Base-by-base conservation (phyloP, 108 stramenopile species). In the Discostella stelligeroides region DNA sequence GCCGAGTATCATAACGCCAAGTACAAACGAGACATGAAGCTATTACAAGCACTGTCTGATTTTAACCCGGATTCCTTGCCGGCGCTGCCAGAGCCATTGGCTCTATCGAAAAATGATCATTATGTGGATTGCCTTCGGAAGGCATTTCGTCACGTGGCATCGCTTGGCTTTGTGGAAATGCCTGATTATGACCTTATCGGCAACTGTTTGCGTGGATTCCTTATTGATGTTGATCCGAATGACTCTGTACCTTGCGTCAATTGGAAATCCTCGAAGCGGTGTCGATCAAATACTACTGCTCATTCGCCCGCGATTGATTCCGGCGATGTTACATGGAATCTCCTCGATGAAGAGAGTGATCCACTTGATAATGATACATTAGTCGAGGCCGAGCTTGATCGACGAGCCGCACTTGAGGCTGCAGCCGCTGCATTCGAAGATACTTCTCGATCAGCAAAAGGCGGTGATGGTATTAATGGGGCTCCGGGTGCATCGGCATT, bases 121-220 rank as follows among this genome's bases (percentile, higher is more conserved):
- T 82, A 81, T 53, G 84, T 91, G 9, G 62, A 68, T 4, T 70
- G 81, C 34, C 64, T 94, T 10, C 77, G 87, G 48, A 75, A 79
- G 72, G 92, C 87, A 0, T 94, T 94, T 68, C 39, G 78, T 7
- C 92, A 94, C 72, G 57, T 94, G 15, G 79, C 79, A 25, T 60
- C 50, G 15, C 66, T 94, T 58, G 64, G 74, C 4, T 94, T 90
- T 51, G 61, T 65, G 7, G 90, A 94, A 51, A 77, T 57, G 41
- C 92, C 92, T 12, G 84, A 94, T 77, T 94, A 94, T 63, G 75
- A 85, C 49, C 77, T 90, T 10, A 72, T 94, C 34, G 80, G 75
- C 60, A 46, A 81, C 9, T 94, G 88, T 55, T 48, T 94, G 11
- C 69, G 75, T 30, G 84, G 83, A 2, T 94, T 94, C 56, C 73